These are phyloP conservation scores for Saccharomyces pastorianus DNA, from an alignment of 1,139 yeast species.

Conservation along the genomic window DNA sequence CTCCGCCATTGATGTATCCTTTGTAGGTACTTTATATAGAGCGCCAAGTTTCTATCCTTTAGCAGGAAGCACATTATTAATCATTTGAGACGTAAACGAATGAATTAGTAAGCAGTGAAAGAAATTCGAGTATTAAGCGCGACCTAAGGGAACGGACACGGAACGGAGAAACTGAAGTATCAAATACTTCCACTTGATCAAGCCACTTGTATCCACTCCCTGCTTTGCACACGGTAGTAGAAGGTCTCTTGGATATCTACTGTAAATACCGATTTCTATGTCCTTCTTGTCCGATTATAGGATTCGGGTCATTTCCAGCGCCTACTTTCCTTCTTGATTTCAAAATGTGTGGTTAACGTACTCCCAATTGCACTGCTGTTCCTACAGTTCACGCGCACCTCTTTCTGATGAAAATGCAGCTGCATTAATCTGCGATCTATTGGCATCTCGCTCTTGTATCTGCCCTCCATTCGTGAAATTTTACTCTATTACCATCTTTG, in stretches of 20 bases:
- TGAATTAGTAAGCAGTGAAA: no score
- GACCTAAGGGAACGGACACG: no score
- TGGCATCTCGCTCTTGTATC: not conserved
- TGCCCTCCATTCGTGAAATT: not conserved
- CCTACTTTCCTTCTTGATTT: not conserved
- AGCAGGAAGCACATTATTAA: no score
- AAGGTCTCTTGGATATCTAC: no score
- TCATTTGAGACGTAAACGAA: no score
- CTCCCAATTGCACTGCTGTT: not conserved
- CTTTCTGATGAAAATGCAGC: not conserved
- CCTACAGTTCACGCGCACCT: not conserved
- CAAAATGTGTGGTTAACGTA: not conserved
- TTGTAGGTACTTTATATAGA: no score
- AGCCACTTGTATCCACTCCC: no score
- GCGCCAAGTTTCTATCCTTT: no score
- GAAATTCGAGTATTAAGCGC: no score
- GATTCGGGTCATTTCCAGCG: not conserved
- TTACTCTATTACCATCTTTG: not conserved
- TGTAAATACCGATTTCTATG: not conserved
- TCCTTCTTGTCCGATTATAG: not conserved
- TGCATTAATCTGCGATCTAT: not conserved
- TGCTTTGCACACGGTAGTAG: not conserved
- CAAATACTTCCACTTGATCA: no score
- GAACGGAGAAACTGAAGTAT: no score
- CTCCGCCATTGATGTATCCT: no score